Evolutionary conservation across 306 rosid species (phyloP).

Genomic region (Heteromeles arbutifolia): DNA sequence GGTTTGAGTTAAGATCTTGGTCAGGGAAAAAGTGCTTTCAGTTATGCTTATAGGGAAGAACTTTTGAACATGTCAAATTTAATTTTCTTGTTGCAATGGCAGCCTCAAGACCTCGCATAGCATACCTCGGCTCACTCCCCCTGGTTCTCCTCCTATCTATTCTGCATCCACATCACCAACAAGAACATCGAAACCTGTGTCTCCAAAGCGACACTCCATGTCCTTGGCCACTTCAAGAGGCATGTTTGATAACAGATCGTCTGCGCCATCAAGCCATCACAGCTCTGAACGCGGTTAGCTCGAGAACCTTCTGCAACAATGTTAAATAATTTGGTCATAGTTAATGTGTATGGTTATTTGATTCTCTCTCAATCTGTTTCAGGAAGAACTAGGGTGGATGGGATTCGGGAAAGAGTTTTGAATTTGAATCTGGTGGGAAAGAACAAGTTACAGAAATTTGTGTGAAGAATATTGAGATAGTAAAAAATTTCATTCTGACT

Average conservation of each 20-base stretch:
- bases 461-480: not conserved
- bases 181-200: constrained; percentile 64
- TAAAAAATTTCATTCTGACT: not conserved
- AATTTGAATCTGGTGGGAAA: not conserved
- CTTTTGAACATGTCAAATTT: not conserved
- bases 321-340: not conserved
- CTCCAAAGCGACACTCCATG: constrained; percentile 71
- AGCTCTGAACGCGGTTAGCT: constrained; percentile 55
- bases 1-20: constrained; percentile 2
- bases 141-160: constrained; percentile 63
- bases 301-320: not conserved
- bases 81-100: constrained; percentile 4
- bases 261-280: constrained; percentile 28
- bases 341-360: not conserved
- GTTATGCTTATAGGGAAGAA: not conserved
- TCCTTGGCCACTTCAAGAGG: constrained; percentile 70
- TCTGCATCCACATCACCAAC: constrained; percentile 79
- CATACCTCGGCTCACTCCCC: constrained; percentile 80
- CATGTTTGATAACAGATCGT: constrained; percentile 54
- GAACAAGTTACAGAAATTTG: not conserved
- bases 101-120: constrained; percentile 43
- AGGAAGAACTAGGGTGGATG: constrained; percentile 88
- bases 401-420: no score
- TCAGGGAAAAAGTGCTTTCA: not conserved
- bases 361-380: constrained; percentile 12